Base-by-base conservation (phyloP, 441 rosid genomes). In the Bruguiera hainesii region DNA sequence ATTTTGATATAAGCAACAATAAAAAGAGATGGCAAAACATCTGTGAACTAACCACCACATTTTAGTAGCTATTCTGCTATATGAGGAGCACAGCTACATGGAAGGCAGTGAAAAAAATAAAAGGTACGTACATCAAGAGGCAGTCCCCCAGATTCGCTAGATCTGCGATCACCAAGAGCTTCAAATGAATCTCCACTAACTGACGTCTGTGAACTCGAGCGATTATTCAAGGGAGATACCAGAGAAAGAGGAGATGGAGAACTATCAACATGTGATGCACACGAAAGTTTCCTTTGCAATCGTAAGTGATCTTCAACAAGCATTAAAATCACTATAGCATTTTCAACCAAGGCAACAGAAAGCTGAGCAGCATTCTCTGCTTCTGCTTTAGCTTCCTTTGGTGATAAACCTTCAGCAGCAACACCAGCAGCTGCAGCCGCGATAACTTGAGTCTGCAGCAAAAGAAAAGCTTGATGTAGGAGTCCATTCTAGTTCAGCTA, bases 381-480 rank as follows among this genome's bases (percentile, higher is more conserved):
- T 83, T 93, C 98, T 71, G 76, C 85, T 81, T 87, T 96, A 42
- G 99, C 93, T 55, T 91, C 90, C 77, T 78, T 80, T 35, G 99
- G 96, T 35, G 99, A 77, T 72, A 96, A 81, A 72, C 98, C 97
- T 81, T 85, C 99, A 50, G 99, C 98, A 48, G 99, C 99, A 75
- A 96, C 99, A 76, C 99, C 99, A 85, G 98, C 99, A 80, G 99
- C 97, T 28, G 98, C 98, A 23, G 98, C 97, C 59, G 99, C 99
- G 86, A 96, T 96, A 78, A 96, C 96, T 84, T 96, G 98, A 80
- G 98, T 96, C 99, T 96, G 94, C 85, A 63, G 56, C 70, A 78
- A 76, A 73, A 77, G 61, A 80, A 70, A 71, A 51, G 55, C 60
- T 71, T 63, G 52, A 72, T 70, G 73, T 69, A 79, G 60, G 63